These are phyloP conservation scores for Perilla frutescens DNA, from an alignment of 257 asterid genomes.

Conservation along the genomic window DNA sequence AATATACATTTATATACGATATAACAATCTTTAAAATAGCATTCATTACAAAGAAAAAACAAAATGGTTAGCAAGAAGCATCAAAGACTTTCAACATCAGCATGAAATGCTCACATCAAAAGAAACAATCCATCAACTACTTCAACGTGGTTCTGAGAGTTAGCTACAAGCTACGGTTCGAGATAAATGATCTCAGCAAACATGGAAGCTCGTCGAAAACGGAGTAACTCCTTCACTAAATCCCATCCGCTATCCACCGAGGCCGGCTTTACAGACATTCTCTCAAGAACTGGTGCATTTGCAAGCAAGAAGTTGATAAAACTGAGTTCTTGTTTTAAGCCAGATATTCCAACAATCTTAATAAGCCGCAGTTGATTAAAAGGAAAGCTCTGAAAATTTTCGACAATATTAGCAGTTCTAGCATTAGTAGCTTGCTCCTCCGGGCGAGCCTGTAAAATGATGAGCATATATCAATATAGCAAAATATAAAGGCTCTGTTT, in stretches of 20 bases:
- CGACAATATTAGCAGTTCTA: constrained; percentile 39
- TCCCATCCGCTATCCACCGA: constrained; percentile 75
- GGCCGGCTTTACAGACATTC: constrained; percentile 79
- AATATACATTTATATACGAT: neutral
- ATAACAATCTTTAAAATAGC: no score
- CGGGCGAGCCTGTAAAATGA: constrained; percentile 66
- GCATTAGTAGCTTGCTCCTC: constrained; percentile 52
- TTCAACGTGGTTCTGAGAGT: no score
- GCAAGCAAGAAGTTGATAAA: constrained; percentile 77
- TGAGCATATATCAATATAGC: neutral
- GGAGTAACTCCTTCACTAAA: constrained; percentile 74
- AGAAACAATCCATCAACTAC: neutral
- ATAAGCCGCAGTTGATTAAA: constrained; percentile 66
- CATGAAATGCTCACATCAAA: neutral
- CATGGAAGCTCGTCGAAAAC: constrained; percentile 79
- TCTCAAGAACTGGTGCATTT: constrained; percentile 77
- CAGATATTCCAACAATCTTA: constrained; percentile 73
- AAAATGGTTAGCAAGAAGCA: neutral
- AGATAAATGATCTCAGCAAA: constrained; percentile 68
- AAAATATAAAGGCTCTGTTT: neutral
- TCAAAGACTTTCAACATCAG: constrained; percentile 4
- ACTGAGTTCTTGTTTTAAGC: constrained; percentile 65
- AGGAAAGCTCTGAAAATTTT: constrained; percentile 42
- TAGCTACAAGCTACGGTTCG: constrained; percentile 53
- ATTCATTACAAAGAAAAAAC: neutral